Conservation (phyloP, 768 basidiomycete genomes). For the Sporobolomyces roseus region DNA sequence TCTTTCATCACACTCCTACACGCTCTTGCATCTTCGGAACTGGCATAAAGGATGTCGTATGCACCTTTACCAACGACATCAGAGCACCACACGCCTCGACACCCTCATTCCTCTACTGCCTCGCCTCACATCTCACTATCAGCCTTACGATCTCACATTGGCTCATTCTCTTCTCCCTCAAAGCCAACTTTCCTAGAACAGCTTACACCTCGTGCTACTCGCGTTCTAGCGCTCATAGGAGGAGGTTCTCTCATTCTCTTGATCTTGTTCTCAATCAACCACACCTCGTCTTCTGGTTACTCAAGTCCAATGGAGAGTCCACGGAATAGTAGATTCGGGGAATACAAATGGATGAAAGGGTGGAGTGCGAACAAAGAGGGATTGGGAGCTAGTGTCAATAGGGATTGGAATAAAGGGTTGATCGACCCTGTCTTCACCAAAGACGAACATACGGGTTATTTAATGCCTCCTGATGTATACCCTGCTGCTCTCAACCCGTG, state of each 20-base stretch:
- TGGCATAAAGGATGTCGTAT: conserved; percentile 4
- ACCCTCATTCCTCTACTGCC: no score
- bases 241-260: neutral
- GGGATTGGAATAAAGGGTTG: conserved; percentile 29
- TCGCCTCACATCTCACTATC: conserved; percentile 6
- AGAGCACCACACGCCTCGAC: neutral
- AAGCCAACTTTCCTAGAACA: conserved; percentile 1
- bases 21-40: neutral
- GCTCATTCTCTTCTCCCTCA: neutral
- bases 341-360: conserved; percentile 6
- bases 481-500: conserved; percentile 40
- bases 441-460: conserved; percentile 22
- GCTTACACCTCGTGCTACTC: neutral
- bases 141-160: neutral
- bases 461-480: conserved; percentile 41
- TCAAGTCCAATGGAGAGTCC: neutral
- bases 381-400: neutral
- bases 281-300: neutral
- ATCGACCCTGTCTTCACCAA: conserved; percentile 25
- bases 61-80: conserved; percentile 7
- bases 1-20: neutral
- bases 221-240: conserved; percentile 10
- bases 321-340: neutral
- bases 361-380: neutral
- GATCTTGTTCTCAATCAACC: conserved; percentile 5